These are phyloP conservation scores for Flaveria sonorensis DNA, from an alignment of 129 eudicot species.

Conservation along the genomic window DNA sequence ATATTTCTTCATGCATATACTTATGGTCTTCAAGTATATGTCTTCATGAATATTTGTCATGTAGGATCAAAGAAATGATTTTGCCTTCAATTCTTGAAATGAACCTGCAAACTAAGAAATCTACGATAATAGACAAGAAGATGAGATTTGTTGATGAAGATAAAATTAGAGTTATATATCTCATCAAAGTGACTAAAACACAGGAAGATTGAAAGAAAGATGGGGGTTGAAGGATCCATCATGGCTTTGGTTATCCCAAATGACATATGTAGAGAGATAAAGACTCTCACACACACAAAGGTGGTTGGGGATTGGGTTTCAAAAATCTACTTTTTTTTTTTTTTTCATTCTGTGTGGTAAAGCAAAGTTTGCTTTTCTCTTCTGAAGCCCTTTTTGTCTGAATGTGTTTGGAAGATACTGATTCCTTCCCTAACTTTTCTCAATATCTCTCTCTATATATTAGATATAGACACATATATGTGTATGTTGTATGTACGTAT, in stretches of 20 bases:
- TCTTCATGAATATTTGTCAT: no score
- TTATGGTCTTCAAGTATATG: no score
- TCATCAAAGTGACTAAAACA: neutral
- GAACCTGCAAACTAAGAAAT: no score
- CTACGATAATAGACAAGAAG: no score
- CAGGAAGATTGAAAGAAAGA: conserved; percentile 13
- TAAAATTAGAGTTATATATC: no score
- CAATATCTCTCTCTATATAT: no score
- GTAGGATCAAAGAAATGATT: no score
- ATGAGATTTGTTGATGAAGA: no score
- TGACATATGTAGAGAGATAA: neutral
- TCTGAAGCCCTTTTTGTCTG: conserved; percentile 24
- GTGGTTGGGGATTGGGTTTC: conserved; percentile 12
- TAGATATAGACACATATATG: no score
- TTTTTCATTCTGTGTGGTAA: conserved; percentile 22
- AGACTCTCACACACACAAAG: neutral
- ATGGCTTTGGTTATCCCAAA: neutral
- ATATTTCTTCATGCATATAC: neutral
- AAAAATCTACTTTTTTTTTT: conserved; percentile 3
- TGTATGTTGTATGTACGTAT: no score
- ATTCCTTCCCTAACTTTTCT: neutral
- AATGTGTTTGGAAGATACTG: conserved; percentile 24
- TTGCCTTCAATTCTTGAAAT: no score
- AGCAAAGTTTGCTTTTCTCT: conserved; percentile 33
- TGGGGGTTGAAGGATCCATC: neutral